Evolutionary conservation across 495 filamentous ascomycete genomes (phyloP).

Genomic region (Rhizodiscina lignyota): DNA sequence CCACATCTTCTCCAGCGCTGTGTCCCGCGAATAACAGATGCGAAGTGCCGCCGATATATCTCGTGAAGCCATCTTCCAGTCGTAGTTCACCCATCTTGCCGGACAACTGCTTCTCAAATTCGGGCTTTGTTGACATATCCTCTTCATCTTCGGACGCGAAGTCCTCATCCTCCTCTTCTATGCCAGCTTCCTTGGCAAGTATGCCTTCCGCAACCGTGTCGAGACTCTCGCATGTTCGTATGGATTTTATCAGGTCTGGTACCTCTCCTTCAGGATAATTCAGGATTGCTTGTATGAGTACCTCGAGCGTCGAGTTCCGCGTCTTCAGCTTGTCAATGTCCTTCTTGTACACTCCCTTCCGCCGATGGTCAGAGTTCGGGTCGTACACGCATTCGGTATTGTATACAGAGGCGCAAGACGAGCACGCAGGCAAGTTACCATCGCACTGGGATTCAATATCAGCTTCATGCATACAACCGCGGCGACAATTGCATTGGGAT

Average conservation of each 20-base stretch:
- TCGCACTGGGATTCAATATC: slow-evolving; percentile 46
- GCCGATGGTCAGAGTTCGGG: slow-evolving; percentile 84
- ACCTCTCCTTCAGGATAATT: slow-evolving; percentile 79
- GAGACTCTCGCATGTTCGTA: slow-evolving; percentile 80
- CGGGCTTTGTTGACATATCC: slow-evolving; percentile 28
- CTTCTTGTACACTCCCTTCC: slow-evolving; percentile 93
- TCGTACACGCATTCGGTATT: slow-evolving; percentile 89
- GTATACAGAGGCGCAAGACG: slow-evolving; percentile 89
- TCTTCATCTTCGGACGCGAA: slow-evolving; percentile 21
- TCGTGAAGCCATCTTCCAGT: slow-evolving; percentile 75
- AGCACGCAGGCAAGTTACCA: slow-evolving; percentile 80
- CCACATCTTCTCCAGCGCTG: no score
- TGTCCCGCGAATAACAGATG: slow-evolving; percentile 82
- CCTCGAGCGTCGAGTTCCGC: slow-evolving; percentile 74
- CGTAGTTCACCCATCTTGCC: slow-evolving; percentile 85
- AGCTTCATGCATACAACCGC: slow-evolving; percentile 8
- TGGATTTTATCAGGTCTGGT: slow-evolving; percentile 62
- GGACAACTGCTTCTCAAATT: slow-evolving; percentile 74
- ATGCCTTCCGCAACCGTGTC: slow-evolving; percentile 80
- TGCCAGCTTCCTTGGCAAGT: slow-evolving; percentile 34
- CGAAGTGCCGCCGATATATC: slow-evolving; percentile 89
- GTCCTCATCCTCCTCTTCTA: slow-evolving; percentile 19
- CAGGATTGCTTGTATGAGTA: slow-evolving; percentile 79
- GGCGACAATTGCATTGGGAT: background rate
- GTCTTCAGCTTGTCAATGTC: slow-evolving; percentile 83